A percentile compares a stretch with the other conserved stretches of the same genome.
Evolutionary conservation across 2,329 filamentous ascomycete genomes (phyloP).

Genomic region (Ascochyta viciae-villosae): DNA sequence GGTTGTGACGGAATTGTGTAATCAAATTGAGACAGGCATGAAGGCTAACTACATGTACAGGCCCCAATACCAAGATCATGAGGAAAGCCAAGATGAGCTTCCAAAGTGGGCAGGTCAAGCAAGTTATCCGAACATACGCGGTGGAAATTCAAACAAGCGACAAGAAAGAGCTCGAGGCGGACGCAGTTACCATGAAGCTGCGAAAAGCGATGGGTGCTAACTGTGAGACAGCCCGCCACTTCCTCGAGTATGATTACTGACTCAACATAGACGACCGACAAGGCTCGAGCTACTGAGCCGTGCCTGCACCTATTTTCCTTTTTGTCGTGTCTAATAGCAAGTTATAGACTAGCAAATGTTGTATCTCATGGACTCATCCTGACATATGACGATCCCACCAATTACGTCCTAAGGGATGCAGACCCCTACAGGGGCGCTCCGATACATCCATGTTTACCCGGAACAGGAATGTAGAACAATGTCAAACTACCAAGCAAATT

Average conservation of each 20-base stretch:
- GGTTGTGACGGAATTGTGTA: background rate
- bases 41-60: conserved; percentile 20
- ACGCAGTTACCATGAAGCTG: conserved; percentile 66
- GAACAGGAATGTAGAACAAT: background rate
- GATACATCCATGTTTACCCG: background rate
- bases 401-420: background rate
- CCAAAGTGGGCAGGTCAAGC: conserved; percentile 71
- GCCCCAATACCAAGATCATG: conserved; percentile 67
- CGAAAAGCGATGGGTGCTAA: conserved; percentile 73
- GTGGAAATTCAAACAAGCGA: conserved; percentile 69
- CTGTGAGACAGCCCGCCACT: conserved; percentile 59
- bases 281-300: conserved; percentile 27
- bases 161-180: conserved; percentile 66
- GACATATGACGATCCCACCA: background rate
- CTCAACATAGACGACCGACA: conserved; percentile 27
- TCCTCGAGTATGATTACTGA: conserved; percentile 2
- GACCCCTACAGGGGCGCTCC: background rate
- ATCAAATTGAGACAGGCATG: background rate
- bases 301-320: background rate
- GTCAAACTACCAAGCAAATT: background rate
- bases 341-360: background rate
- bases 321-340: background rate
- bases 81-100: conserved; percentile 72
- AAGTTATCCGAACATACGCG: conserved; percentile 68
- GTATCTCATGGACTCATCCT: background rate